Conservation (phyloP, 768 basidiomycete genomes). For the Rhodocollybia butyracea region DNA sequence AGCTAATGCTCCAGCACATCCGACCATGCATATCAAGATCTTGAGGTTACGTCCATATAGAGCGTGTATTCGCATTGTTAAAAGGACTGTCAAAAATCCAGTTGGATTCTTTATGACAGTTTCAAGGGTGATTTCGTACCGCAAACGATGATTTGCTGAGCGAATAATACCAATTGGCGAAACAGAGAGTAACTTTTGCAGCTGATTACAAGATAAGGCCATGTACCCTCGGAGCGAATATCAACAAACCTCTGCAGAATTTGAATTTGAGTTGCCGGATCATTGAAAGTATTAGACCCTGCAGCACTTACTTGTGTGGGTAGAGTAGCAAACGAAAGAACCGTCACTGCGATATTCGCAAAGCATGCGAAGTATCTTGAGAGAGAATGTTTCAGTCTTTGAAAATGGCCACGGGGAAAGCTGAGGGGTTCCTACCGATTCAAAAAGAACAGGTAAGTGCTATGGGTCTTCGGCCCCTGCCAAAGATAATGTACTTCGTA, state of each 20-base stretch:
- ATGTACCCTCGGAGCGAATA: not conserved
- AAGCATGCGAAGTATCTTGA: constrained; percentile 18
- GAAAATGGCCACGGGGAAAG: no score
- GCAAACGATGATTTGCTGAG: constrained; percentile 27
- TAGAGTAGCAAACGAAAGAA: constrained; percentile 6
- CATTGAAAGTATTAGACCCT: not conserved
- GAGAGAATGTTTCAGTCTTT: no score
- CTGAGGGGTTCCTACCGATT: no score
- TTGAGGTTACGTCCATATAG: constrained; percentile 40
- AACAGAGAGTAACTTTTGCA: constrained; percentile 20
- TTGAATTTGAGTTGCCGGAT: not conserved
- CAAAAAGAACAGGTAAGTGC: constrained; percentile 17
- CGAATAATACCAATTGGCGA: constrained; percentile 28
- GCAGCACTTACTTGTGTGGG: not conserved
- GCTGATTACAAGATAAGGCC: constrained; percentile 12
- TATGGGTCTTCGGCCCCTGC: constrained; percentile 11
- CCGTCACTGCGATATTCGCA: constrained; percentile 10
- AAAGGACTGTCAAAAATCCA: constrained; percentile 32
- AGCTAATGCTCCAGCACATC: constrained; percentile 26
- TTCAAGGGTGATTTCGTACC: constrained; percentile 18
- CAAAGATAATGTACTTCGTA: constrained; percentile 19
- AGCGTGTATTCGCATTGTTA: constrained; percentile 48
- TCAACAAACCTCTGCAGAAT: no score
- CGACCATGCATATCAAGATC: constrained; percentile 33
- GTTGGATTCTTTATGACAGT: not conserved